Percentiles rank a stretch among this genome's conserved stretches.
These are phyloP conservation scores for Hemileccinum rubropunctum DNA, from an alignment of 768 basidiomycete genomes.

Conservation along the genomic window DNA sequence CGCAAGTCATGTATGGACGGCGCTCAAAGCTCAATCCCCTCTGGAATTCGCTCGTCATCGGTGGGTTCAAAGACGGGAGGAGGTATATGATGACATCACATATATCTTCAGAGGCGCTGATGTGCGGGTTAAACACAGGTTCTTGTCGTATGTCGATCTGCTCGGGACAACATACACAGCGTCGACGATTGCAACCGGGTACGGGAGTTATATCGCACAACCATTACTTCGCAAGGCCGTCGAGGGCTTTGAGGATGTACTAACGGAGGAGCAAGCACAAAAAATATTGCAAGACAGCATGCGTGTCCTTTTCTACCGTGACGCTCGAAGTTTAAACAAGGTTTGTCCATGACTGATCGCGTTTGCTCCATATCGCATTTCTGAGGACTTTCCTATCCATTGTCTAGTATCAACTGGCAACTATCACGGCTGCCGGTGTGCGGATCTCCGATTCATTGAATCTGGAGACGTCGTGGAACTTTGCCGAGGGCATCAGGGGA, in stretches of 20 bases:
- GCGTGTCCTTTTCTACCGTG: conserved; percentile 94
- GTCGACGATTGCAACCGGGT: conserved; percentile 92
- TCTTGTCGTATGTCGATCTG: conserved; percentile 91
- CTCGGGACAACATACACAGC: conserved; percentile 95
- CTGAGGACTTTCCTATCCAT: not conserved
- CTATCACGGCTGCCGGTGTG: conserved; percentile 73
- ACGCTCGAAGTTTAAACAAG: conserved; percentile 94
- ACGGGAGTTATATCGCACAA: conserved; percentile 89
- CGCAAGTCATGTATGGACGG: conserved; percentile 86
- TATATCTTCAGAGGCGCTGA: not conserved
- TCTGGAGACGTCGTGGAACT: conserved; percentile 82
- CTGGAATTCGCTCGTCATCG: conserved; percentile 94
- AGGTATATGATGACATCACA: conserved; percentile 45
- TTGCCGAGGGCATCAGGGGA: conserved; percentile 89
- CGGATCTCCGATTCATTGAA: conserved; percentile 75
- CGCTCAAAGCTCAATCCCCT: conserved; percentile 88
- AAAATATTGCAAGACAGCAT: conserved; percentile 81
- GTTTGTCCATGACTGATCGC: conserved; percentile 38
- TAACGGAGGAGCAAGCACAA: conserved; percentile 79
- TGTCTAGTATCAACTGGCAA: conserved; percentile 90
- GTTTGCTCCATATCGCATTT: not conserved
- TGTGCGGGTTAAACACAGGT: conserved; percentile 46
- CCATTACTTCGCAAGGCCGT: conserved; percentile 90
- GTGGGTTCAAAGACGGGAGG: conserved; percentile 84
- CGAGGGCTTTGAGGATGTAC: conserved; percentile 69